These are phyloP conservation scores for Hsuehochloa calcarea DNA, from an alignment of 176 grass and related monocot genomes.

Conservation along the genomic window DNA sequence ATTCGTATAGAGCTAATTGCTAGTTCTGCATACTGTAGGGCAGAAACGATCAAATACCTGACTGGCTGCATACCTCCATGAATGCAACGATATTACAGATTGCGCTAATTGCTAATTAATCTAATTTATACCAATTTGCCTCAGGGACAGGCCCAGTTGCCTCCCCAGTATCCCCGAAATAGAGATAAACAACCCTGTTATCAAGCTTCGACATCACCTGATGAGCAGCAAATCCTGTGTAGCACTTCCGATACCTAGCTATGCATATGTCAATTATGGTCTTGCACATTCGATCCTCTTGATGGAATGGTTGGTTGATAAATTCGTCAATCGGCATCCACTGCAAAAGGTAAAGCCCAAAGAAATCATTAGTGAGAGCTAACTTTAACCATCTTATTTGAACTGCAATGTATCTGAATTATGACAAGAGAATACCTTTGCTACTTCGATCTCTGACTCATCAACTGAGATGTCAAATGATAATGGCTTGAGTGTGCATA, in stretches of 20 bases:
- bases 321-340: slow-evolving; percentile 68
- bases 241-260: slow-evolving; percentile 30
- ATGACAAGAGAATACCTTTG: slow-evolving; percentile 41
- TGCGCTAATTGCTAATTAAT: background rate
- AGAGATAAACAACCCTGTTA: slow-evolving; percentile 49
- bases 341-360: slow-evolving; percentile 29
- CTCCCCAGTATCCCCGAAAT: slow-evolving; percentile 27
- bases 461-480: slow-evolving; percentile 59
- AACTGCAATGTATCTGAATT: background rate
- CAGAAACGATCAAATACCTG: background rate
- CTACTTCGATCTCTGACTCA: slow-evolving; percentile 56
- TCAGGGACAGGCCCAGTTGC: background rate
- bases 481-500: slow-evolving; percentile 64
- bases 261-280: slow-evolving; percentile 52
- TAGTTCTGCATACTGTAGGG: background rate
- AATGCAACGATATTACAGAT: background rate
- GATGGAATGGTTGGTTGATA: slow-evolving; percentile 44
- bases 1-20: background rate
- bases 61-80: background rate
- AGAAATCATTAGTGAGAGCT: background rate
- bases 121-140: background rate
- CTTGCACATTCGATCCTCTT: slow-evolving; percentile 53
- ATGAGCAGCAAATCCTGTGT: slow-evolving; percentile 34
- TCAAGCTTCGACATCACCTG: slow-evolving; percentile 55
- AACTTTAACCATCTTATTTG: background rate